Conservation (phyloP, 768 basidiomycete genomes). For the Serendipita sp. region DNA sequence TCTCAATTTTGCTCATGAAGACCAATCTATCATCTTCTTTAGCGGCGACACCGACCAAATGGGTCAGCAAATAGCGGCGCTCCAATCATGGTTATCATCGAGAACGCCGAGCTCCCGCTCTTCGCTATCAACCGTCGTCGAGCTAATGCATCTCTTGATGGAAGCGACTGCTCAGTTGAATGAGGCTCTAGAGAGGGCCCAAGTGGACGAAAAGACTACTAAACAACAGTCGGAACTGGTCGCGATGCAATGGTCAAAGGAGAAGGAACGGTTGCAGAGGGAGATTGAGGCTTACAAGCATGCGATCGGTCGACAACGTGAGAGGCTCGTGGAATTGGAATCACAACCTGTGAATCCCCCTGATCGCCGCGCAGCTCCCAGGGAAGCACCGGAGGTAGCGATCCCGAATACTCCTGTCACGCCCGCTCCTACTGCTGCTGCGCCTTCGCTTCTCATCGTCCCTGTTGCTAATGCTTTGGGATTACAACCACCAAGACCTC, state of each 20-base stretch:
- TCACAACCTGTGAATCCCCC: not conserved
- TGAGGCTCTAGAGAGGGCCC: not conserved
- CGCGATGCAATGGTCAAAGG: not conserved
- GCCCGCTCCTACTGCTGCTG: not conserved
- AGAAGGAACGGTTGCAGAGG: not conserved
- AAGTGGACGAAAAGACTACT: not conserved
- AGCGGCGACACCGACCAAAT: not conserved
- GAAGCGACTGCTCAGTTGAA: not conserved
- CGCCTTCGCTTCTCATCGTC: not conserved
- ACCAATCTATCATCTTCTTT: not conserved
- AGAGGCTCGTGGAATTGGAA: not conserved
- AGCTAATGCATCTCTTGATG: not conserved
- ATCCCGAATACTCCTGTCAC: not conserved
- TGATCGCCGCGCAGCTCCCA: too few species aligned
- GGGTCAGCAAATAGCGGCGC: not conserved
- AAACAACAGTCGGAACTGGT: not conserved
- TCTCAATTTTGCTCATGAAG: not conserved
- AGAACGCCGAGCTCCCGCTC: not conserved
- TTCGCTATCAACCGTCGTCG: not conserved
- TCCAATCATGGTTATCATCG: not conserved
- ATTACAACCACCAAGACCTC: too few species aligned
- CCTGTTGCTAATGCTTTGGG: too few species aligned
- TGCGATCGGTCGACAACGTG: not conserved
- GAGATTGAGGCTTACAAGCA: not conserved
- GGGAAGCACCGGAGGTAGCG: not conserved